phyloP scores from a whole-genome alignment of 169 alveolate species.

The Cryptosporidium sp. region DNA sequence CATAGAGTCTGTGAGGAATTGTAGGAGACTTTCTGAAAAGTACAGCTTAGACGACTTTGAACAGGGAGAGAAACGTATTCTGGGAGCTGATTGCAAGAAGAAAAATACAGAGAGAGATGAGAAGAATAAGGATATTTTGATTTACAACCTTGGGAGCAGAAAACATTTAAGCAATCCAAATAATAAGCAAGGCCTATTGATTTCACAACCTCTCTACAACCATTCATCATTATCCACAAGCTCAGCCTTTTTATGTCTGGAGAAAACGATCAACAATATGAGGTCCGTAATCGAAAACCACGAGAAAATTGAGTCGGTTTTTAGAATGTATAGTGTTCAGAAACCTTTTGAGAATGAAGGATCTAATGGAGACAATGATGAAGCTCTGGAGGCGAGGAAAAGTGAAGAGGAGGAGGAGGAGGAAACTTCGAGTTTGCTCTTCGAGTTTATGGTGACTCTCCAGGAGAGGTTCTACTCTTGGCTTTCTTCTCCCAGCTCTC shows the following conservation, averaged over 20 bases:
- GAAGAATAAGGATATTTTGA: neutral
- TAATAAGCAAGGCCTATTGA: neutral
- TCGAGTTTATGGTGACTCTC: constrained; percentile 79
- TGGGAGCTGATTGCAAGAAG: neutral
- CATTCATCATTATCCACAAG: constrained; percentile 59
- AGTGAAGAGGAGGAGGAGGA: neutral
- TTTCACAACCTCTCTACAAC: constrained; percentile 34
- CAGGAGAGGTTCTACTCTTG: constrained; percentile 81
- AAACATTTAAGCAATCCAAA: constrained; percentile 1
- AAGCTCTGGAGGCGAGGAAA: no score
- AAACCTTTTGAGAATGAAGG: neutral
- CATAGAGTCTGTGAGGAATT: constrained; percentile 56
- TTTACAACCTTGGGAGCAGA: constrained; percentile 24
- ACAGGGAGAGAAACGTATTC: neutral
- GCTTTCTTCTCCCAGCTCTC: constrained; percentile 79
- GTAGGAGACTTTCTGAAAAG: constrained; percentile 25
- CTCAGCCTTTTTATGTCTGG: constrained; percentile 46
- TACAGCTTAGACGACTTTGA: constrained; percentile 29
- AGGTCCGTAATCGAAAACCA: constrained; percentile 39
- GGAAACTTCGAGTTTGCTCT: constrained; percentile 78
- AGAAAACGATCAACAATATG: constrained; percentile 35
- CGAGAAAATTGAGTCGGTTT: neutral
- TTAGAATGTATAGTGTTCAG: neutral
- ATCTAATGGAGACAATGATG: neutral
- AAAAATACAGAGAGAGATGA: neutral